These are phyloP conservation scores for Metschnikowia continentalis DNA, from an alignment of 805 yeast species.

Conservation along the genomic window DNA sequence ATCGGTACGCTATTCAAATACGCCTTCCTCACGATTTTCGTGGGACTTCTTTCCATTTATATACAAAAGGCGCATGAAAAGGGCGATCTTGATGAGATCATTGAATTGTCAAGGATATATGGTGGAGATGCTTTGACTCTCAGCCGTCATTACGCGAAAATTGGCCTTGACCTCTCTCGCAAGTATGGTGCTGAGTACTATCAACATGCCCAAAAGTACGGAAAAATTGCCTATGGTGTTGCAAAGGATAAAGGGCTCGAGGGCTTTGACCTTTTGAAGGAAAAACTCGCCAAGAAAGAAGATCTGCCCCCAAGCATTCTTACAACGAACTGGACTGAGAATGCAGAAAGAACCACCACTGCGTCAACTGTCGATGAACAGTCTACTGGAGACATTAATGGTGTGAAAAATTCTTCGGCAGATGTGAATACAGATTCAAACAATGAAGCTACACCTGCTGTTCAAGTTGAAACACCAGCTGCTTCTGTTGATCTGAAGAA, in stretches of 20 bases:
- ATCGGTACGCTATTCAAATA: conserved; percentile 32
- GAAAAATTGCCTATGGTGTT: conserved; percentile 16
- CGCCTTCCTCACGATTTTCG: conserved; percentile 28
- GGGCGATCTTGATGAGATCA: conserved; percentile 29
- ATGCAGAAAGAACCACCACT: conserved; percentile 1
- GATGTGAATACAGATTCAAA: conserved; percentile 12
- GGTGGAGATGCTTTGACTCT: conserved; percentile 14
- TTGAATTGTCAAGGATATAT: conserved; percentile 19
- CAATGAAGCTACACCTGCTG: conserved; percentile 8
- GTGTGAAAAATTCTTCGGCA: conserved; percentile 6
- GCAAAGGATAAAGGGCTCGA: conserved; percentile 13
- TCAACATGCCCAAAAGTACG: conserved; percentile 22
- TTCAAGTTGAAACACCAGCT: not conserved
- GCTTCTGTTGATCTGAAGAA: not conserved
- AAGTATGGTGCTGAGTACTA: conserved; percentile 18
- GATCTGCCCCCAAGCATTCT: conserved; percentile 13
- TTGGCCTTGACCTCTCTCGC: conserved; percentile 13
- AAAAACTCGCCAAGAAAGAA: conserved; percentile 24
- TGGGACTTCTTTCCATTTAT: conserved; percentile 28
- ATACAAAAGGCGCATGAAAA: conserved; percentile 33
- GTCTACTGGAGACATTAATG: conserved; percentile 10
- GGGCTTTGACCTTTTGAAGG: conserved; percentile 25
- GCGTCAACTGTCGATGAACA: conserved; percentile 10
- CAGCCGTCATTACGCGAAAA: conserved; percentile 12
- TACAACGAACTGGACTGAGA: not conserved